Base-by-base conservation (phyloP, 441 rosid genomes). In the Isatis lusitanica region DNA sequence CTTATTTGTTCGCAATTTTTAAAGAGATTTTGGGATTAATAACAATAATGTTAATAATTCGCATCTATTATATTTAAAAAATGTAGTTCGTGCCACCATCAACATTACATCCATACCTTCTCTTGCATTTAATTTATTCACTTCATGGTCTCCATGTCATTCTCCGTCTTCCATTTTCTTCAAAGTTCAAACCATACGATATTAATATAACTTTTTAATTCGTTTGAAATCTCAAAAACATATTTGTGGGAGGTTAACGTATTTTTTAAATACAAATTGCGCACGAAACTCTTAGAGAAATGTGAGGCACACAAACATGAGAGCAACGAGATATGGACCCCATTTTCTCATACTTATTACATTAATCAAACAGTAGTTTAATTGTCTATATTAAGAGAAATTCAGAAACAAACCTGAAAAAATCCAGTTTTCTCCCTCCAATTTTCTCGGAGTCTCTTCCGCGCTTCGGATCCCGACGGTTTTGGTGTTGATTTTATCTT, bases 271-370 rank as follows among this genome's bases (percentile, higher is more conserved):
- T 68, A 43, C 28, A 68, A 51, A 48, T 74, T 51, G 36, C 10
- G 28, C n/a, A 63, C 8, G 9, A 74, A 16, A 61, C 16, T 28
- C 42, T 51, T 21, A 59, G 68, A 71, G 65, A 76, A 28, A 78
- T 73, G 77, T 73, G 81, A 77, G 77, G 70, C 55, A 72, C 77
- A 71, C 80, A 72, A 60, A 71, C 77, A 77, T 66, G 72, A 30
- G 48, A 47, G 26, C 47, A 56, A 56, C 59, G 47, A 71, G 70
- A 52, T 52, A 72, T 66, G 70, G 60, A 53, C 17, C 53, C 74
- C 81, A 73, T 55, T 62, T 70, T 11, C 28, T 62, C 31, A 56
- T 70, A 63, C 31, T 7, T 26, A 38, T 30, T 46, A 28, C 55
- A 66, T 51, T 5, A 16, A 42, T 9, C 0, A 46, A 46, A 47